These are phyloP conservation scores for Flaveria brownii DNA, from an alignment of 129 eudicot genomes.

Conservation along the genomic window DNA sequence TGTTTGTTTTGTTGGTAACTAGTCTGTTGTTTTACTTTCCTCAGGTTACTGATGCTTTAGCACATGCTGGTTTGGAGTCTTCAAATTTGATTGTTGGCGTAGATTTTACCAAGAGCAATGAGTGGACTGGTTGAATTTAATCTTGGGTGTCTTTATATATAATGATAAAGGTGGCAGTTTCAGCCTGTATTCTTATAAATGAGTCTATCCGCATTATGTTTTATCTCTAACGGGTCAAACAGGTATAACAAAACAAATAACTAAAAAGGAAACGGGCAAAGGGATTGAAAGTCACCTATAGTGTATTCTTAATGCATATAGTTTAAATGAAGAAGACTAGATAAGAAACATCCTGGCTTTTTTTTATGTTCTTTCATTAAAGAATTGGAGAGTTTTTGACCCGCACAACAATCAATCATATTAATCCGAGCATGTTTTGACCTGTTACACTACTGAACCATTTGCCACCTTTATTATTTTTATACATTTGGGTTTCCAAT, in stretches of 20 bases:
- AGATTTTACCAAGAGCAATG: constrained; percentile 95
- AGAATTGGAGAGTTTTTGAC: not conserved
- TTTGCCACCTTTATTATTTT: not conserved
- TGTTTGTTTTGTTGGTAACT: not conserved
- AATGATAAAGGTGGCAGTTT: constrained; percentile 3
- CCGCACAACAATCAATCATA: not conserved
- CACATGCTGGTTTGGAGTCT: constrained; percentile 89
- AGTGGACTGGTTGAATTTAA: constrained; percentile 77
- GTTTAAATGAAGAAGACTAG: not conserved
- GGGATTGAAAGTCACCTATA: not conserved
- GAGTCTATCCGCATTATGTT: not conserved
- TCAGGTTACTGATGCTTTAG: constrained; percentile 87
- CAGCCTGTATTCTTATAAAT: not conserved
- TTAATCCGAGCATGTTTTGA: not conserved
- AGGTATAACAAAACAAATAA: not conserved
- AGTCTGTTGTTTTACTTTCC: not conserved
- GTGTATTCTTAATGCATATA: not conserved
- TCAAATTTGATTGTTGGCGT: constrained; percentile 89
- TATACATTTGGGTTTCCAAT: constrained; percentile 3
- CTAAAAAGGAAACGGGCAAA: not conserved
- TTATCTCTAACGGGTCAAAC: not conserved
- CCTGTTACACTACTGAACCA: not conserved
- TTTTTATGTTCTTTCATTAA: not conserved
- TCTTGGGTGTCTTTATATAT: constrained; percentile 1
- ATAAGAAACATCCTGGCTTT: not conserved